Conservation (phyloP, 345 rosid species). For the Citrus sp. region DNA sequence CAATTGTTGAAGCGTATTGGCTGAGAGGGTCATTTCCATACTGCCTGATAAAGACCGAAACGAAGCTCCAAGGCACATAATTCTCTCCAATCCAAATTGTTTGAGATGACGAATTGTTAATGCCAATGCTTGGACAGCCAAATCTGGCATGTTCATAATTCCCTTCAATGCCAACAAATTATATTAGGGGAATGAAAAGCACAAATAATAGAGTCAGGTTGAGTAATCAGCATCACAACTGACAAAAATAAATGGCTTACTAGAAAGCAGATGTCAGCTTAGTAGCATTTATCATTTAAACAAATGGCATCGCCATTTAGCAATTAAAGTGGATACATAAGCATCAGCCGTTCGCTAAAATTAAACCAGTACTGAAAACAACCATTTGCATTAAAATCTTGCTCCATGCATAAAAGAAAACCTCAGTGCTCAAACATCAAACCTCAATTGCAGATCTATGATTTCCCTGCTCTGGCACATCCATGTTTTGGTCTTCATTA, state of each 20-base stretch:
- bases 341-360: background rate
- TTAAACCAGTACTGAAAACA: background rate
- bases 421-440: background rate
- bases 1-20: constrained; percentile 85
- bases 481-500: constrained; percentile 22
- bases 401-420: background rate
- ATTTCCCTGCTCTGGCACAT: constrained; percentile 23
- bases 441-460: constrained; percentile 47
- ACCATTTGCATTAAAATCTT: background rate
- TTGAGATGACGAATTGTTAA: constrained; percentile 65
- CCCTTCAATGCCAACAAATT: constrained; percentile 36
- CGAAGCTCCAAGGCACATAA: constrained; percentile 66
- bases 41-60: constrained; percentile 68
- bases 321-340: background rate
- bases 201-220: background rate
- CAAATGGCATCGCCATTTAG: background rate
- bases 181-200: constrained; percentile 1
- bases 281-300: background rate
- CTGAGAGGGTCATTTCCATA: constrained; percentile 78
- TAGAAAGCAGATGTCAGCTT: background rate
- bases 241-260: background rate
- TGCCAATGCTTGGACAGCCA: constrained; percentile 84
- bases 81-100: constrained; percentile 89
- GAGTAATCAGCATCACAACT: constrained; percentile 1
- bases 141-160: constrained; percentile 75